Evolutionary conservation across 805 yeast species (phyloP).

Genomic region (Isabelozyma heimii): DNA sequence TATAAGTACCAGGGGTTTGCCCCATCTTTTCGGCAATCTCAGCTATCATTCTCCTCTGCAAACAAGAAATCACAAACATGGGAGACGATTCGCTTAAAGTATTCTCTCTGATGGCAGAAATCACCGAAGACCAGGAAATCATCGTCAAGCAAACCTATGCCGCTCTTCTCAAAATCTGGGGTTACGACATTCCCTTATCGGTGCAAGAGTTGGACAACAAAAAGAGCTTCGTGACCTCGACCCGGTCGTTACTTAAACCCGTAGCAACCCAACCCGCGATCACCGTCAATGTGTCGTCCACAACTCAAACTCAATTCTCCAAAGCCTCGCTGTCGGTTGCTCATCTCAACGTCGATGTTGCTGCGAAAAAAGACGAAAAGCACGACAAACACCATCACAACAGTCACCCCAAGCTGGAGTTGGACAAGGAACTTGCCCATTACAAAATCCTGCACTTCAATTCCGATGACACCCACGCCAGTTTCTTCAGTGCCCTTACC

Average conservation of each 20-base stretch:
- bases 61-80: not conserved
- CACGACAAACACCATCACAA: not conserved
- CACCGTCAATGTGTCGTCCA: not conserved
- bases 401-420: too few relatives aligned
- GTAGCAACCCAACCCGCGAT: not conserved
- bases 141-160: constrained; percentile 32
- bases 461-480: not conserved
- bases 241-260: constrained; percentile 3
- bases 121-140: constrained; percentile 38
- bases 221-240: constrained; percentile 19
- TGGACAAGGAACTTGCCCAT: not conserved
- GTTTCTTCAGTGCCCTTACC: constrained; percentile 25
- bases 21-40: not conserved
- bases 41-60: not conserved
- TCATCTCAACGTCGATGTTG: not conserved
- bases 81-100: not conserved
- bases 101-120: not conserved
- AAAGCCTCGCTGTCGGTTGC: not conserved
- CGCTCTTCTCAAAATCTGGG: constrained; percentile 26
- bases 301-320: not conserved
- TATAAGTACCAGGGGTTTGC: not conserved
- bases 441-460: not conserved
- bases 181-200: constrained; percentile 29
- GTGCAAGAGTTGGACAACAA: constrained; percentile 15
- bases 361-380: too few relatives aligned